These are phyloP conservation scores for Colletotrichum sp. DNA, from an alignment of 2,329 filamentous ascomycete species.

Conservation along the genomic window DNA sequence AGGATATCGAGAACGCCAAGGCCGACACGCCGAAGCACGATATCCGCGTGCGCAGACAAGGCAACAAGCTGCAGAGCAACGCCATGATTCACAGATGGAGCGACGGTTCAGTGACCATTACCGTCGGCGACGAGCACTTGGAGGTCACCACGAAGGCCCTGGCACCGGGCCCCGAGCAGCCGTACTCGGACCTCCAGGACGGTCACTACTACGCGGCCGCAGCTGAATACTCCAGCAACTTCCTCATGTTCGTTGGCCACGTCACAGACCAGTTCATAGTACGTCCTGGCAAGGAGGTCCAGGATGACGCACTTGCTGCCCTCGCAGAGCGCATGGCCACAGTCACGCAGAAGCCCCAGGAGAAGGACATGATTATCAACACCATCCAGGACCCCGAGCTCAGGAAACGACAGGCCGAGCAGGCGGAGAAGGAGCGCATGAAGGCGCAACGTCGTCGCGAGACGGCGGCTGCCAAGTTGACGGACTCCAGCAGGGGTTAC, in stretches of 20 bases:
- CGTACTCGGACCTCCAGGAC: conserved; percentile 71
- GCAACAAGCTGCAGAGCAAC: conserved; percentile 75
- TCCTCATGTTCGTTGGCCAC: conserved; percentile 77
- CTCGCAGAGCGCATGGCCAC: conserved; percentile 71
- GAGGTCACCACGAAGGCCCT: conserved; percentile 74
- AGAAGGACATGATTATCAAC: conserved; percentile 70
- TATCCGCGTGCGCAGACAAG: conserved; percentile 72
- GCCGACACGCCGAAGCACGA: conserved; percentile 66
- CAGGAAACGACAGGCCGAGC: conserved; percentile 74
- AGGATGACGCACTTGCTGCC: conserved; percentile 73
- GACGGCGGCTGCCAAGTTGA: conserved; percentile 67
- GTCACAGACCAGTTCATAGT: conserved; percentile 76
- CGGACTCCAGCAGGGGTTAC: conserved; percentile 54
- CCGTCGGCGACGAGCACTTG: conserved; percentile 78
- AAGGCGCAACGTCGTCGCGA: conserved; percentile 71
- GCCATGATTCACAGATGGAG: conserved; percentile 78
- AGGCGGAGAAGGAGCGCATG: conserved; percentile 75
- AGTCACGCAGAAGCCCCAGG: conserved; percentile 60
- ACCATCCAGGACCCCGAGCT: conserved; percentile 78
- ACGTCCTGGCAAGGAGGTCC: conserved; percentile 68
- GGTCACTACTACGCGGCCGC: conserved; percentile 79
- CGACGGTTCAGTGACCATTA: conserved; percentile 77
- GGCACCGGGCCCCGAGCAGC: conserved; percentile 63
- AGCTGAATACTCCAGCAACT: conserved; percentile 69
- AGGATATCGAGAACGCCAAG: conserved; percentile 57